Conservation (phyloP, 2,329 filamentous ascomycete genomes). For the Shiraia sp. region DNA sequence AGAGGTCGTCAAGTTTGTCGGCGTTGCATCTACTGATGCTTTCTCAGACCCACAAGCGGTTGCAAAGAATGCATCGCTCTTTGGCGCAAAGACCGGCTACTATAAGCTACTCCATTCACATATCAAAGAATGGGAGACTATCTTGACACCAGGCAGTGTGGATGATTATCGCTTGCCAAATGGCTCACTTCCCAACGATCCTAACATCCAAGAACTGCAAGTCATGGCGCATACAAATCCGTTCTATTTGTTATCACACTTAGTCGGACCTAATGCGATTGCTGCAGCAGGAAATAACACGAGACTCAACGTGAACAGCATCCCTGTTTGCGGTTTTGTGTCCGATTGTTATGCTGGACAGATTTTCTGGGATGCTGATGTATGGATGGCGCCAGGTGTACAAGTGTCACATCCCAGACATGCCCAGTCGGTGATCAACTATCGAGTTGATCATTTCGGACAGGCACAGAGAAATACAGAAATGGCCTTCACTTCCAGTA, state of each 20-base stretch:
- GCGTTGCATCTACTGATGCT: slow-evolving; percentile 69
- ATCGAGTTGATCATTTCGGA: slow-evolving; percentile 60
- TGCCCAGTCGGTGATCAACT: slow-evolving; percentile 66
- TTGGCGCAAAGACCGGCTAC: slow-evolving; percentile 59
- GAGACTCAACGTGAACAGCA: slow-evolving; percentile 63
- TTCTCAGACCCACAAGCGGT: slow-evolving; percentile 61
- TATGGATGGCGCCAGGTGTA: slow-evolving; percentile 71
- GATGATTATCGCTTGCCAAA: slow-evolving; percentile 64
- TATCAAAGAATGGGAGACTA: slow-evolving; percentile 62
- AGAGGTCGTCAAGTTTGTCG: slow-evolving; percentile 68
- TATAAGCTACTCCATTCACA: slow-evolving; percentile 60
- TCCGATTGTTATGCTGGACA: slow-evolving; percentile 70
- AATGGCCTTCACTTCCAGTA: slow-evolving; percentile 59
- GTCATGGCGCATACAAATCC: slow-evolving; percentile 60
- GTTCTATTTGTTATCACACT: slow-evolving; percentile 61
- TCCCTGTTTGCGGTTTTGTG: slow-evolving; percentile 68
- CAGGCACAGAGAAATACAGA: slow-evolving; percentile 65
- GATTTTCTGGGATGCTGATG: slow-evolving; percentile 69
- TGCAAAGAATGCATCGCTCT: slow-evolving; percentile 59
- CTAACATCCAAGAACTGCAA: slow-evolving; percentile 60
- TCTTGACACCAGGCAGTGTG: slow-evolving; percentile 65
- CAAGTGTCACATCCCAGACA: slow-evolving; percentile 66
- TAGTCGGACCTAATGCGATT: slow-evolving; percentile 59
- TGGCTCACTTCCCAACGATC: slow-evolving; percentile 61
- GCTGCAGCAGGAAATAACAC: slow-evolving; percentile 53